Base-by-base conservation (phyloP, 2,329 filamentous ascomycete genomes). In the Aureobasidium vineae region DNA sequence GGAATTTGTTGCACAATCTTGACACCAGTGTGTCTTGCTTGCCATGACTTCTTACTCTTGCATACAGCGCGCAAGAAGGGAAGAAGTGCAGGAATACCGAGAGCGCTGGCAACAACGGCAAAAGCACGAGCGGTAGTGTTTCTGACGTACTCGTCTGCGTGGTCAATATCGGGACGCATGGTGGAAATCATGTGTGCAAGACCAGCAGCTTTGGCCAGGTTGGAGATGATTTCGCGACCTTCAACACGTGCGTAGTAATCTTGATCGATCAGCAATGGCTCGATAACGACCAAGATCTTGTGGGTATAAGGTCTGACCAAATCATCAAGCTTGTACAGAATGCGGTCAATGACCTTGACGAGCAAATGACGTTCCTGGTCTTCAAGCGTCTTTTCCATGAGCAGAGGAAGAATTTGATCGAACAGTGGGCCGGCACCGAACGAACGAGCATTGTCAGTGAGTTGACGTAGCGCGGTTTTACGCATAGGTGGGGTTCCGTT, bases 1-100 rank as follows among this genome's bases (percentile, higher is more conserved):
- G 95, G 94, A 73, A 99, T 98, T 76, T 99, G 95, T 77, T 99
- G 95, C 19, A 99, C 91, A 75, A 99, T 99, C 83, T 99, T 99
- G 70, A 99, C 95, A 80, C 95, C 95, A 2, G 95, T 99, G 77
- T 99, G 95, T 69, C 95, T 86, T 63, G 95, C 95, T 77, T 98
- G 93, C 95, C 95, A 99, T 66, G 95, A 98, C 79, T 99, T 99
- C 80, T 98, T 98, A 80, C 92, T 97, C 76, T 92, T 89, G 77
- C 95, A 99, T 21, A 99, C 95, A 68, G 96, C 95, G 73, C 93
- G 88, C 49, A 99, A 82, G 83, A 99, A 99, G 2, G 95, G 95
- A 31, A 99, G 86, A 54, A 99, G 86, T 11, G 95, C 93, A 3
- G 95, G 95, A 66, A 99, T 99, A 57, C 95, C 95, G 7, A 99